A percentile compares a stretch with the other conserved stretches of the same genome.
These are phyloP conservation scores for Entomortierella chlamydospora DNA, from an alignment of 192 early-diverging fungal genomes.

Conservation along the genomic window DNA sequence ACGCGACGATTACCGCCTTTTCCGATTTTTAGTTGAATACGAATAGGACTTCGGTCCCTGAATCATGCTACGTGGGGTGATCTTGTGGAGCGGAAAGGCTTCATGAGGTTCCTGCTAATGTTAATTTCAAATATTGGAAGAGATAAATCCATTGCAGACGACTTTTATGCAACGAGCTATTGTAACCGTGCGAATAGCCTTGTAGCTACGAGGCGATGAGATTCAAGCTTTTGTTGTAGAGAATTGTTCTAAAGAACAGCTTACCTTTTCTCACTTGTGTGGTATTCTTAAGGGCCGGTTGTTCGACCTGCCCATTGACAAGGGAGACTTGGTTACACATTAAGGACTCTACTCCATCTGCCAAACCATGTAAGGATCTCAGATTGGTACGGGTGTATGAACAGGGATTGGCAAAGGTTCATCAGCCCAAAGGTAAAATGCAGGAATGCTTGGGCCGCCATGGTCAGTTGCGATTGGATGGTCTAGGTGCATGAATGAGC, in stretches of 20 bases:
- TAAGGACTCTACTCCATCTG: no score
- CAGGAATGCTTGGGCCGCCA: no score
- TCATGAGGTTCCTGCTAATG: not conserved
- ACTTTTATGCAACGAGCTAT: not conserved
- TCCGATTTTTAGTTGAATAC: slow-evolving; percentile 8
- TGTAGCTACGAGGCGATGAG: slow-evolving; percentile 1
- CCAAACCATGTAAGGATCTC: no score
- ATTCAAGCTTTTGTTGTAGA: not conserved
- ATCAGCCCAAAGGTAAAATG: no score
- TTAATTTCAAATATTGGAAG: slow-evolving; percentile 2
- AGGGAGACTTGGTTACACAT: no score
- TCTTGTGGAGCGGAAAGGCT: not conserved
- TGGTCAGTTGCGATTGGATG: no score
- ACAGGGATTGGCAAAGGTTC: no score
- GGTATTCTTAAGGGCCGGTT: slow-evolving; percentile 1
- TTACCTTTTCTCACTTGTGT: slow-evolving; percentile 1
- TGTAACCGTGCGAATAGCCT: not conserved
- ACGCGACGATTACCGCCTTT: slow-evolving; percentile 1
- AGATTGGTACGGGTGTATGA: no score
- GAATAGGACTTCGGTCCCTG: slow-evolving; percentile 1
- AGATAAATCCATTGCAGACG: not conserved
- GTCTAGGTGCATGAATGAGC: no score
- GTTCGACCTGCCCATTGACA: no score
- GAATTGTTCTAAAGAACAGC: not conserved
- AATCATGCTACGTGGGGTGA: not conserved